Evolutionary conservation across 768 basidiomycete genomes (phyloP).

Genomic region (Rhodosporidiobolus odoratus): DNA sequence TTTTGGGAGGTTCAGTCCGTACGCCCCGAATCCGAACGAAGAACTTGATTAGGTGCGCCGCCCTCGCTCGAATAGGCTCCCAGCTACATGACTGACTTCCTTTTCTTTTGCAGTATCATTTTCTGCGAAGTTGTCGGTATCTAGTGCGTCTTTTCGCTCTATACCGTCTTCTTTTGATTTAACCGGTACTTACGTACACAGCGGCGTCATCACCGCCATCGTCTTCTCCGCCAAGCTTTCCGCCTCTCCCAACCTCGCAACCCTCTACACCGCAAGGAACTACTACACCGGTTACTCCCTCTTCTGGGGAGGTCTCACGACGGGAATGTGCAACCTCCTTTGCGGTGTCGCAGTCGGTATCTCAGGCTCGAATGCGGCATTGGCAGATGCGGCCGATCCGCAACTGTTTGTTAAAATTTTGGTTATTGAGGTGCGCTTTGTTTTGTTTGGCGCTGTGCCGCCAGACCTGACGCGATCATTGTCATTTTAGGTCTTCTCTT

Average conservation of each 20-base stretch:
- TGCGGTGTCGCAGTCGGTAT: slow-evolving; percentile 92
- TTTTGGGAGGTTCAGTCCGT: slow-evolving; percentile 90
- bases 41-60: slow-evolving; percentile 82
- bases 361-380: slow-evolving; percentile 88
- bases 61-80: not conserved
- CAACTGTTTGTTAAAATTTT: slow-evolving; percentile 92
- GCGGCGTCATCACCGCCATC: slow-evolving; percentile 72
- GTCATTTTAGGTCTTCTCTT: slow-evolving; percentile 28
- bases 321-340: slow-evolving; percentile 86
- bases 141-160: slow-evolving; percentile 61
- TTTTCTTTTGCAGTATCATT: slow-evolving; percentile 64
- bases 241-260: slow-evolving; percentile 53
- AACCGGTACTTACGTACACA: not conserved
- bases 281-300: slow-evolving; percentile 93
- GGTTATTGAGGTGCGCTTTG: slow-evolving; percentile 61
- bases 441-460: not conserved
- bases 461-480: not conserved
- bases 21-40: slow-evolving; percentile 92
- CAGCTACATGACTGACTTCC: not conserved
- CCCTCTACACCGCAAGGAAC: slow-evolving; percentile 77
- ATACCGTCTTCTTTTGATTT: not conserved
- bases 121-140: slow-evolving; percentile 98
- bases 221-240: slow-evolving; percentile 82
- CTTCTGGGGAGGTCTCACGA: slow-evolving; percentile 95
- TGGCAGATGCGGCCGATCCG: slow-evolving; percentile 92